A percentile compares a stretch with the other conserved stretches of the same genome.
phyloP scores from a whole-genome alignment of 768 basidiomycete genomes.

The Termitomyces sp. region DNA sequence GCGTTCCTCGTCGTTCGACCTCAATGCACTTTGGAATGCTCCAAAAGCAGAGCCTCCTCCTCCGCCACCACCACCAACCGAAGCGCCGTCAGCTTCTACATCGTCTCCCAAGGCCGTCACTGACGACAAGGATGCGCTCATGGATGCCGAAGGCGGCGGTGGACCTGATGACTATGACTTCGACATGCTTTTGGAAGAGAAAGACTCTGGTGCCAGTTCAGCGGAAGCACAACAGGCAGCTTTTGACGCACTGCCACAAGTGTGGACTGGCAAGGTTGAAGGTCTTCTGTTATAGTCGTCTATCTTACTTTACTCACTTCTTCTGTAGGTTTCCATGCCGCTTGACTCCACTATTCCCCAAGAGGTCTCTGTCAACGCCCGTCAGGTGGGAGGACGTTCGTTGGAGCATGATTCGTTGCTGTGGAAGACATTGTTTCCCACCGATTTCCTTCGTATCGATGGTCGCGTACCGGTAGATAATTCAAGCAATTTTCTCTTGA shows the following conservation, averaged over 20 bases:
- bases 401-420: conserved; percentile 51
- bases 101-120: conserved; percentile 20
- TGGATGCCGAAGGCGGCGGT: conserved; percentile 33
- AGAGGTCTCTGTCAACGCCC: conserved; percentile 59
- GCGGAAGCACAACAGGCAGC: conserved; percentile 38
- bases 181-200: conserved; percentile 77
- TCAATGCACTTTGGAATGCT: conserved; percentile 66
- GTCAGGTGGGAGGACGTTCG: conserved; percentile 73
- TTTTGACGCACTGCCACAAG: conserved; percentile 51
- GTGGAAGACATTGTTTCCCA: conserved; percentile 77
- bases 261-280: conserved; percentile 74
- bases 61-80: conserved; percentile 8
- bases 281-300: neutral
- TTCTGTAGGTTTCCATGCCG: conserved; percentile 68
- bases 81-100: conserved; percentile 15
- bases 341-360: conserved; percentile 66
- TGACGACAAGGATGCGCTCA: conserved; percentile 34
- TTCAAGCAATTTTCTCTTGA: conserved; percentile 73
- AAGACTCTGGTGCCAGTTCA: conserved; percentile 33
- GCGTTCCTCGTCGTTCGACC: conserved; percentile 56
- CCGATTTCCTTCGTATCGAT: conserved; percentile 66
- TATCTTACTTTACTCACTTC: conserved; percentile 4
- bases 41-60: conserved; percentile 27
- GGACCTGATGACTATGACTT: conserved; percentile 76
- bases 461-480: conserved; percentile 77